Percentiles rank a stretch among this genome's conserved stretches.
Conservation (phyloP, 768 basidiomycete genomes). For the Rhodotorula toruloides region DNA sequence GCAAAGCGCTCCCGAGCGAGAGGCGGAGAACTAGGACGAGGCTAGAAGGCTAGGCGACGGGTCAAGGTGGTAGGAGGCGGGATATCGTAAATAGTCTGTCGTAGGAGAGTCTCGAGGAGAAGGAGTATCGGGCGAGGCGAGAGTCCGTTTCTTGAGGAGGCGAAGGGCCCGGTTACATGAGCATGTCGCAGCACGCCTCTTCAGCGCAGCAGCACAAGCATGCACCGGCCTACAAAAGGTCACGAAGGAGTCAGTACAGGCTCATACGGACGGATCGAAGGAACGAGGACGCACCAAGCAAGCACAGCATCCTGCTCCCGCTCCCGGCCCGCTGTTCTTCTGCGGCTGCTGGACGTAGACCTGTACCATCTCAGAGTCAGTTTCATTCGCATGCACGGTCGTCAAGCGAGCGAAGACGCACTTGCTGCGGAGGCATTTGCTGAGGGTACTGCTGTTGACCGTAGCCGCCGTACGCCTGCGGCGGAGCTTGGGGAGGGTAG, state of each 20-base stretch:
- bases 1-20: too few relatives aligned
- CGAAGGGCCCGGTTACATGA: conserved; percentile 1
- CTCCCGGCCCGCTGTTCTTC: conserved; percentile 15
- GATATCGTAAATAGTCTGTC: too few relatives aligned
- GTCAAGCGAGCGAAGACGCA: not conserved
- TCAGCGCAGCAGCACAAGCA: conserved; percentile 31
- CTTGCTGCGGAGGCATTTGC: conserved; percentile 10
- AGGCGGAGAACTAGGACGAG: too few relatives aligned
- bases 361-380: not conserved
- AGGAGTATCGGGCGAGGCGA: too few relatives aligned
- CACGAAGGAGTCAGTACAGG: not conserved
- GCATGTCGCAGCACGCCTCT: conserved; percentile 26
- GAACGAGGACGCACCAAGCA: conserved; percentile 14
- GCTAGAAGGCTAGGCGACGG: too few relatives aligned
- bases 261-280: not conserved
- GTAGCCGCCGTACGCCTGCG: conserved; percentile 15
- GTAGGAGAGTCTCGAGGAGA: too few relatives aligned
- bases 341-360: conserved; percentile 32
- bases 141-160: too few relatives aligned
- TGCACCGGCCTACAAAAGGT: conserved; percentile 12
- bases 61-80: too few relatives aligned
- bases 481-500: conserved; percentile 18
- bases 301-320: conserved; percentile 25
- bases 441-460: conserved; percentile 14
- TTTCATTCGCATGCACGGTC: not conserved